Evolutionary conservation across 306 rosid genomes (phyloP), one percentile per base, ranked within the genome.

Genomic region (Gillenia trifoliata): DNA sequence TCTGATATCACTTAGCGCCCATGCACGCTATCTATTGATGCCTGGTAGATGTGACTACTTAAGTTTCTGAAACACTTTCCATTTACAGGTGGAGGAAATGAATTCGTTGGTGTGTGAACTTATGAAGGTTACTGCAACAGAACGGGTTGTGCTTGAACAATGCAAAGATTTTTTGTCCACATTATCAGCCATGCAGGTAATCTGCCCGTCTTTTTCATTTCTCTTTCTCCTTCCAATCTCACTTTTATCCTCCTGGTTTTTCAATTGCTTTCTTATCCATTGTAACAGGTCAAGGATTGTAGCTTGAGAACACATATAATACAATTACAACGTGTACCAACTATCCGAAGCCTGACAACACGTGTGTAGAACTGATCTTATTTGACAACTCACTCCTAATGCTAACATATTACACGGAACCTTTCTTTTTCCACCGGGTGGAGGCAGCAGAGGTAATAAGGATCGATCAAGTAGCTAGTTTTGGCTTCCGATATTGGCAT

Each of bases 121-220:
- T 66, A 84, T 84, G 73, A 91, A 88, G 84, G 91, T 91, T 74
- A 91, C 95, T 6, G 84, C 90, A 56, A 89, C 90, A 57, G 95
- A 91, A 83, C 83, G 87, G 83, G 64, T 77, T 82, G 68, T 88
- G 81, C 97, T 91, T 57, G 95, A 89, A 72, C 97, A 89, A 59
- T 89, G 93, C 88, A 86, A 88, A 77, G 97, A 88, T 26, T 86
- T 86, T 74, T 89, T 91, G 85, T 91, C 95, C 40, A 86, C 91
- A 0, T 68, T 89, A 85, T 88, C 88, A 31, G 93, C 89, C 76
- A 82, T 86, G 93, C 93, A 91, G 92, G 97, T 91, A 74, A 73
- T 65, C 71, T n/a, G 69, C 45, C 74, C 22, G 8, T 64, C 34
- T 16, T 59, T 66, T 28, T 30, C 11, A 28, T 8, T 30, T 12